Percentiles rank a stretch among this genome's conserved stretches.
Evolutionary conservation across 495 filamentous ascomycete species (phyloP).

Genomic region (Neurospora cerealis): DNA sequence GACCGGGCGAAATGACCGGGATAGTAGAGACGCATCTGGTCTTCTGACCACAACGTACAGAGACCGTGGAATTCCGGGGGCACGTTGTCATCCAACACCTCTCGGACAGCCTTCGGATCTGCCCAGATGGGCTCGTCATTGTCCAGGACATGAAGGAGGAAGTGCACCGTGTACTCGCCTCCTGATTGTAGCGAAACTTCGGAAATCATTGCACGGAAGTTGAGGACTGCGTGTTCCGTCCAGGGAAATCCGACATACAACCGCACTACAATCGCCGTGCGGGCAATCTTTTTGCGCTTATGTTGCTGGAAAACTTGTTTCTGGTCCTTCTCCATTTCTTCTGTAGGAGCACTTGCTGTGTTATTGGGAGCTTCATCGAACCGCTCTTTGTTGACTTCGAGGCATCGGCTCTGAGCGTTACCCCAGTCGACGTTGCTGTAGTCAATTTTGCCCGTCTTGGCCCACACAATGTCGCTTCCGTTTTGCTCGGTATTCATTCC

Average conservation of each 20-base stretch:
- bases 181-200: constrained; percentile 66
- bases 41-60: constrained; percentile 85
- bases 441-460: constrained; percentile 56
- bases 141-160: constrained; percentile 73
- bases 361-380: constrained; percentile 32
- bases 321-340: neutral
- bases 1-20: constrained; percentile 60
- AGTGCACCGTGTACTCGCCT: constrained; percentile 68
- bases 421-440: constrained; percentile 67
- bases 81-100: constrained; percentile 57
- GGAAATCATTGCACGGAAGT: constrained; percentile 70
- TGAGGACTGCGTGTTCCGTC: constrained; percentile 55
- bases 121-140: constrained; percentile 53
- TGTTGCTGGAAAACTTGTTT: neutral
- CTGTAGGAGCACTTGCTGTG: neutral
- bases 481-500: constrained; percentile 69
- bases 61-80: constrained; percentile 82
- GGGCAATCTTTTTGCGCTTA: constrained; percentile 32
- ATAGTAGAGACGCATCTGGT: constrained; percentile 82
- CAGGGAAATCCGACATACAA: constrained; percentile 62
- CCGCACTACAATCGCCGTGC: constrained; percentile 66
- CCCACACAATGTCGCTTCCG: constrained; percentile 64
- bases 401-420: constrained; percentile 61
- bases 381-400: constrained; percentile 55
- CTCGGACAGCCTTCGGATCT: constrained; percentile 42